Evolutionary conservation across 2,329 filamentous ascomycete genomes (phyloP), one percentile per base, ranked within the genome.

Genomic region (Diaporthe australafricana): DNA sequence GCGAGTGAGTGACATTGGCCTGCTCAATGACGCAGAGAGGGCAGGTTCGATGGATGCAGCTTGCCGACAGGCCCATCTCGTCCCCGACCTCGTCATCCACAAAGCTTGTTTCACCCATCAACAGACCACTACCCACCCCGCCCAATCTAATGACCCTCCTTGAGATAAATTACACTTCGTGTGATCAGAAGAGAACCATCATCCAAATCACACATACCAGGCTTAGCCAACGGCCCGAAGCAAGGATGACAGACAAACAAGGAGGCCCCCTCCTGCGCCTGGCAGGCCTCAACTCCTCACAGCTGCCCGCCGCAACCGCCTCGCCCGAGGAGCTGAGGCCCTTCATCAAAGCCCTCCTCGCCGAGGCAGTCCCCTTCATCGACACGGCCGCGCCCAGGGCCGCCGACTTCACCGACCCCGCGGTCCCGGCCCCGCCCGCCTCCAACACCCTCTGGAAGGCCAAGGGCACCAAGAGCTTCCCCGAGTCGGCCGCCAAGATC

Each of bases 331-430:
- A 86, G 45, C 81, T 92, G 20, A 78, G 80, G 27, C 81, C 84
- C 7, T 87, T 93, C 74, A 78, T 92, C 71, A 78, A 81, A 12
- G 79, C 84, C 7, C 81, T 91, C 30, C 82, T 93, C 40, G 77
- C 81, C n/a, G 91, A 93, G 78, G 87, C 88, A 27, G 79, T 89
- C 35, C 83, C 85, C 1, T 91, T 93, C 78, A 84, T 92, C 77
- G 85, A 87, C 76, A 83, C 83, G 12, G 85, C 89, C 42, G 84
- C 89, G 9, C 84, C 87, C 20, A 82, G 81, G 75, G 73, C 20
- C 53, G 63, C 45, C 20, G 35, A 74, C 76, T 63, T 75, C 77
- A 57, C 68, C 70, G 48, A 47, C 75, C 32, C 60, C 77, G 42
- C 81, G 77, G 32, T 67, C 72, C 9, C 70, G 57, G 60, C 60